Conservation (phyloP, 2,329 filamentous ascomycete species). For the Penicillium sp. region DNA sequence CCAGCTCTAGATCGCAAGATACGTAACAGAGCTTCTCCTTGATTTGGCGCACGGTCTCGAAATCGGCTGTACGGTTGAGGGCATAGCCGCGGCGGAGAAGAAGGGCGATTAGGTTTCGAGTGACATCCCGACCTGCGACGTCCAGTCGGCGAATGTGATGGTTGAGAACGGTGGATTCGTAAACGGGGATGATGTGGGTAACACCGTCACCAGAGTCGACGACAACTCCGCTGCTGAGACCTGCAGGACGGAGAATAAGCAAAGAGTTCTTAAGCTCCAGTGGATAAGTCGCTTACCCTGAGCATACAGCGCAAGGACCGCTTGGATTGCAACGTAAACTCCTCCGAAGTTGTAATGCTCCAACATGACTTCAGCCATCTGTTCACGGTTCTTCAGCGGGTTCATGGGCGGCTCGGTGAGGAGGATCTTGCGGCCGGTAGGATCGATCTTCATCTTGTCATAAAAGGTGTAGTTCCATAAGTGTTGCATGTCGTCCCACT, state of each 20-base stretch:
- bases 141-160: slow-evolving; percentile 93
- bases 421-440: slow-evolving; percentile 92
- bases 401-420: slow-evolving; percentile 98
- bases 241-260: slow-evolving; percentile 46
- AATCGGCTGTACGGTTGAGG: slow-evolving; percentile 96
- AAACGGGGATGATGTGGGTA: slow-evolving; percentile 97
- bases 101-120: slow-evolving; percentile 95
- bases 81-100: slow-evolving; percentile 93
- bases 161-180: slow-evolving; percentile 97
- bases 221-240: slow-evolving; percentile 91
- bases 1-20: slow-evolving; percentile 94
- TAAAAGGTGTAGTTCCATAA: slow-evolving; percentile 99
- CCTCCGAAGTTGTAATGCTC: slow-evolving; percentile 95
- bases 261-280: background rate
- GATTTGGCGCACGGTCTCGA: slow-evolving; percentile 98
- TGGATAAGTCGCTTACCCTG: slow-evolving; percentile 68
- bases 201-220: slow-evolving; percentile 98
- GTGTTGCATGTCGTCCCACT: slow-evolving; percentile 99
- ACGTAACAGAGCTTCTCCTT: slow-evolving; percentile 99
- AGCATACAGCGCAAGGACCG: slow-evolving; percentile 92
- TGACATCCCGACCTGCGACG: slow-evolving; percentile 95
- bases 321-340: slow-evolving; percentile 97
- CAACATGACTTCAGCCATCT: slow-evolving; percentile 99
- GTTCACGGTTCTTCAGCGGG: slow-evolving; percentile 91
- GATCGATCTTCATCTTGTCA: slow-evolving; percentile 94